These are phyloP conservation scores for Buxus sempervirens DNA, from an alignment of 164 flowering plant genomes.

Conservation along the genomic window DNA sequence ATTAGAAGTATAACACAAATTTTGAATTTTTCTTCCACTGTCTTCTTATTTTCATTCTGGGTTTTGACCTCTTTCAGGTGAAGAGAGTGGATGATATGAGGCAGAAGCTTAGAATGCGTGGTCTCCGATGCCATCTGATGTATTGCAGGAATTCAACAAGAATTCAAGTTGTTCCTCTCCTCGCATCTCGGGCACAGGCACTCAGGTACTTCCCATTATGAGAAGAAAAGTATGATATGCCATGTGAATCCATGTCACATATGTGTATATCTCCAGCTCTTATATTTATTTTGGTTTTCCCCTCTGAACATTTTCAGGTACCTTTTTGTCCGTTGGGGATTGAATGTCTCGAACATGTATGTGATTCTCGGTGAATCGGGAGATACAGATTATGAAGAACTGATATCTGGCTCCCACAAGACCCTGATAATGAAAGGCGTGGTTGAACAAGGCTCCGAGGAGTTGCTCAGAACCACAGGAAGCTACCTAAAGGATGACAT, in stretches of 20 bases:
- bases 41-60: not conserved
- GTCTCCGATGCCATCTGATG: slow-evolving; percentile 92
- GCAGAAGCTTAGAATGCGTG: slow-evolving; percentile 93
- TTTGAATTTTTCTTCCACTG: slow-evolving; percentile 1
- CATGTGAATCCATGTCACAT: too few relatives aligned
- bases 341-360: slow-evolving; percentile 82
- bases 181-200: slow-evolving; percentile 94
- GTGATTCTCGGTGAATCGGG: slow-evolving; percentile 85
- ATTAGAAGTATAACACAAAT: not conserved
- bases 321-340: slow-evolving; percentile 90
- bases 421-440: slow-evolving; percentile 72
- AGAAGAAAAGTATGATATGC: too few relatives aligned
- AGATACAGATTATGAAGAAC: slow-evolving; percentile 88
- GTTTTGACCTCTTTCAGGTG: slow-evolving; percentile 41
- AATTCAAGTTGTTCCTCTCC: slow-evolving; percentile 81
- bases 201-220: slow-evolving; percentile 77
- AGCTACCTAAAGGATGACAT: slow-evolving; percentile 69
- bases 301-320: slow-evolving; percentile 42
- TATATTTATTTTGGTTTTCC: not conserved
- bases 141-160: slow-evolving; percentile 86
- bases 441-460: slow-evolving; percentile 66
- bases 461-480: slow-evolving; percentile 58
- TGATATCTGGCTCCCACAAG: slow-evolving; percentile 82
- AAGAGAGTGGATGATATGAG: slow-evolving; percentile 80
- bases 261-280: not conserved